Conservation (phyloP, 306 rosid genomes). For the Nissolia schottii region DNA sequence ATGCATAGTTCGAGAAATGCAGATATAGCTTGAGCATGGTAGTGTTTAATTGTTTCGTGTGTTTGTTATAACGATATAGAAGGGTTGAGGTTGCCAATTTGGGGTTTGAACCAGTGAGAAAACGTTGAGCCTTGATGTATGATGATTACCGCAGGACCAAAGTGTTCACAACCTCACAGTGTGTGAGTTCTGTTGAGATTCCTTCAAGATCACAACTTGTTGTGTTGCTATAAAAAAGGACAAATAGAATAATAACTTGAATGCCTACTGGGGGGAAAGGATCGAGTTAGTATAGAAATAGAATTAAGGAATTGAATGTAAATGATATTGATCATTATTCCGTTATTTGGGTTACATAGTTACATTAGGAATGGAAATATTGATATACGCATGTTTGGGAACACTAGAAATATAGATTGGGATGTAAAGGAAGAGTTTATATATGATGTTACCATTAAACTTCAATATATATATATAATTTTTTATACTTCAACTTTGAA, state of each 20-base stretch:
- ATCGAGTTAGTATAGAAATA: neutral
- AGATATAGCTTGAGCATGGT: neutral
- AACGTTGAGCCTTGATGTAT: neutral
- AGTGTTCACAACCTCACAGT: neutral
- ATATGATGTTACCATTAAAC: neutral
- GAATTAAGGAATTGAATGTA: neutral
- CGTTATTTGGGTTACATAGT: neutral
- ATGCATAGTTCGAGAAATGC: neutral
- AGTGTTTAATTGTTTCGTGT: neutral
- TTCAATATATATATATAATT: neutral
- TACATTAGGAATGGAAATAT: neutral
- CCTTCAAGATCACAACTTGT: neutral
- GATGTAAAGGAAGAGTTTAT: neutral
- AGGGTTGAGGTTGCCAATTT: neutral
- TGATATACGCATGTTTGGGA: neutral
- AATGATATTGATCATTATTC: neutral
- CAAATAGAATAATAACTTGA: neutral
- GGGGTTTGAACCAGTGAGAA: neutral
- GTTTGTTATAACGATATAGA: neutral
- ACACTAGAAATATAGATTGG: neutral
- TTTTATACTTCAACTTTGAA: neutral
- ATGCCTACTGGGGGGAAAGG: neutral
- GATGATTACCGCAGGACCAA: neutral
- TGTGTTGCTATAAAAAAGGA: neutral
- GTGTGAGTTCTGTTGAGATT: neutral